Evolutionary conservation across 1,139 yeast species (phyloP).

Genomic region (Candida sp.): DNA sequence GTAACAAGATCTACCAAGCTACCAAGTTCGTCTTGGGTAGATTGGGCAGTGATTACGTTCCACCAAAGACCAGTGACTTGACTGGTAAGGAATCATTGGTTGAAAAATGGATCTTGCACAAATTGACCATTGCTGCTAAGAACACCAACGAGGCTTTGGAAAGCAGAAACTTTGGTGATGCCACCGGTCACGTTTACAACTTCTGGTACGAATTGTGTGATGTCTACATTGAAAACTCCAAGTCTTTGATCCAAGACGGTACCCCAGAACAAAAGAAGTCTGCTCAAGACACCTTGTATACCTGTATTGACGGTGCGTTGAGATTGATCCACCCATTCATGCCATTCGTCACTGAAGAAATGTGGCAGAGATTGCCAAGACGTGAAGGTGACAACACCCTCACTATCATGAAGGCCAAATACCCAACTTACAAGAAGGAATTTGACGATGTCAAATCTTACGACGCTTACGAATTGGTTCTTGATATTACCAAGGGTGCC

Average conservation of each 20-base stretch:
- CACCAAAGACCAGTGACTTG: slow-evolving; percentile 64
- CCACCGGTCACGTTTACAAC: slow-evolving; percentile 87
- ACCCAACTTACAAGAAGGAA: slow-evolving; percentile 68
- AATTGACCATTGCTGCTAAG: slow-evolving; percentile 73
- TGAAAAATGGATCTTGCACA: slow-evolving; percentile 96
- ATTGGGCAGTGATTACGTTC: slow-evolving; percentile 85
- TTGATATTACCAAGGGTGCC: slow-evolving; percentile 89
- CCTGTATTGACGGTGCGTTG: slow-evolving; percentile 91
- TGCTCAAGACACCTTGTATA: slow-evolving; percentile 94
- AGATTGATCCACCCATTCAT: slow-evolving; percentile 96
- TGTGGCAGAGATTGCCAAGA: slow-evolving; percentile 98
- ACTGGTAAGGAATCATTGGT: slow-evolving; percentile 90
- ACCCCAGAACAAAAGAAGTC: slow-evolving; percentile 81
- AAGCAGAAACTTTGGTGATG: slow-evolving; percentile 84
- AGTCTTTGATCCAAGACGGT: slow-evolving; percentile 91
- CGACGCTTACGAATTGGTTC: slow-evolving; percentile 78
- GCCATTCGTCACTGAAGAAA: slow-evolving; percentile 97
- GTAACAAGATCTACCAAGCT: slow-evolving; percentile 99
- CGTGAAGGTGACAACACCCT: slow-evolving; percentile 68
- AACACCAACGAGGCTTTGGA: slow-evolving; percentile 71
- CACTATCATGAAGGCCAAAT: slow-evolving; percentile 80
- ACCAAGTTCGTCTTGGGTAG: slow-evolving; percentile 96
- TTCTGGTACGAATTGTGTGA: slow-evolving; percentile 98
- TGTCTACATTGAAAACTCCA: slow-evolving; percentile 97
- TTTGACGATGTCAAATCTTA: slow-evolving; percentile 69